Percentiles rank a stretch among this genome's conserved stretches.
Conservation (phyloP, 106 monocot species). For the Narthecium ossifragum region DNA sequence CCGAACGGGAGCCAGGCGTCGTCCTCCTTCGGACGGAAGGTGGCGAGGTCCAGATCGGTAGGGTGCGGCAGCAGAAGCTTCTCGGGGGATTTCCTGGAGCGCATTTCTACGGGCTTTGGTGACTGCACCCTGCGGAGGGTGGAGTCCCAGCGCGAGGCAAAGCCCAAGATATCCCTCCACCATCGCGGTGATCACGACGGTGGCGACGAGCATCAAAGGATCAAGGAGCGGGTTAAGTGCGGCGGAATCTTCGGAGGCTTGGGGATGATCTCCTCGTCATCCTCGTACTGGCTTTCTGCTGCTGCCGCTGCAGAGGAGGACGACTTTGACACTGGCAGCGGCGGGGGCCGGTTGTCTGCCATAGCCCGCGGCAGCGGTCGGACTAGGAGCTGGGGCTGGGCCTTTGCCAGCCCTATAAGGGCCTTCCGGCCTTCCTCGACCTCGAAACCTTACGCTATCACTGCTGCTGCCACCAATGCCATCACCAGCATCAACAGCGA, state of each 20-base stretch:
- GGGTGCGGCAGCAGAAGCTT: conserved; percentile 46
- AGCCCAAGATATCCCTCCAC: conserved; percentile 6
- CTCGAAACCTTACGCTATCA: conserved; percentile 3
- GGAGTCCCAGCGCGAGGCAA: conserved; percentile 34
- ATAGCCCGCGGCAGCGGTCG: conserved; percentile 4
- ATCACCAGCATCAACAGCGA: neutral
- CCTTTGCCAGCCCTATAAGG: conserved; percentile 73
- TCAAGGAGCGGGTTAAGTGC: conserved; percentile 51
- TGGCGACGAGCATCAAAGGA: conserved; percentile 9
- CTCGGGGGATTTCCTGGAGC: conserved; percentile 31
- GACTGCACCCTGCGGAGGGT: conserved; percentile 38
- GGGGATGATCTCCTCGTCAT: conserved; percentile 34
- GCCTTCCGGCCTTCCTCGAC: conserved; percentile 39
- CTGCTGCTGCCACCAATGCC: neutral
- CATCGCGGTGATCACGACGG: neutral
- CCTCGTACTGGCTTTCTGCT: conserved; percentile 31
- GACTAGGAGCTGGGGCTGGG: conserved; percentile 56
- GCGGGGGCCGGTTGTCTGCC: neutral
- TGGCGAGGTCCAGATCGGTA: conserved; percentile 34
- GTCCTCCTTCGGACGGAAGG: conserved; percentile 19
- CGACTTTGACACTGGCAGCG: neutral
- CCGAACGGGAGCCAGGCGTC: conserved; percentile 20
- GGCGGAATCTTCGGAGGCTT: conserved; percentile 56
- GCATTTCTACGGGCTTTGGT: conserved; percentile 33
- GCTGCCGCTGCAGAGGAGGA: conserved; percentile 16